Percentiles rank a stretch among this genome's conserved stretches.
Conservation (phyloP, 2,329 filamentous ascomycete species). For the Pseudocercospora pini-densiflorae region DNA sequence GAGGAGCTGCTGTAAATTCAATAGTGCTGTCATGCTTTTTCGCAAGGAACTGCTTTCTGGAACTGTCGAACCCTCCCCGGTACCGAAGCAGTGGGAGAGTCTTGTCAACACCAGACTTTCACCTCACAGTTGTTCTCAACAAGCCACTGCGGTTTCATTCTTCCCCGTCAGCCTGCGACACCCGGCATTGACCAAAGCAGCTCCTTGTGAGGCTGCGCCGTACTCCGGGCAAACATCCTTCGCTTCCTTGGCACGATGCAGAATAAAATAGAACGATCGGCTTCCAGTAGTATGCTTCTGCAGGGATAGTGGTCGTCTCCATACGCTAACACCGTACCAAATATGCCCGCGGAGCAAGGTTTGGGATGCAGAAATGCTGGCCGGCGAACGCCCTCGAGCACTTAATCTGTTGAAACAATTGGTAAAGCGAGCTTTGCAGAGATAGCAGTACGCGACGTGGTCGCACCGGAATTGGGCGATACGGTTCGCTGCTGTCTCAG, state of each 20-base stretch:
- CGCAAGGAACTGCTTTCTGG: constrained; percentile 3
- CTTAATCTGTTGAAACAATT: constrained; percentile 2
- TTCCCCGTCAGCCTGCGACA: not conserved
- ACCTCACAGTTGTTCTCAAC: not conserved
- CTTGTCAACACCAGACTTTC: not conserved
- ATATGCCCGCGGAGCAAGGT: not conserved
- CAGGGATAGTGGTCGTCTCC: constrained; percentile 9
- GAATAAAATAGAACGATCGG: constrained; percentile 21
- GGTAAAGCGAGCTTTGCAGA: not conserved
- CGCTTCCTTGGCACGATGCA: constrained; percentile 10
- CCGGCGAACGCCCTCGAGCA: not conserved
- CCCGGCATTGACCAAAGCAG: not conserved
- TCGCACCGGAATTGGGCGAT: not conserved
- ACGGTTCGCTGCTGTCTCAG: constrained; percentile 1
- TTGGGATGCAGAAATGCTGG: not conserved
- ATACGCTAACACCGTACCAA: not conserved
- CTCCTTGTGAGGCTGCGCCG: not conserved
- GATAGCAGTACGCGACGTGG: not conserved
- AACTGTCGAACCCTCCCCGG: not conserved
- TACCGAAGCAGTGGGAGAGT: not conserved
- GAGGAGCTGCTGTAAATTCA: not conserved
- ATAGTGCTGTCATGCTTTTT: constrained; percentile 6
- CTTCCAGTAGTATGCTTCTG: not conserved
- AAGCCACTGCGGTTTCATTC: not conserved
- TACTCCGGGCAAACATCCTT: constrained; percentile 8